Evolutionary conservation across 176 grass and related monocot species (phyloP), one percentile per base, ranked within the genome.

Genomic region (Elymus sibiricus): DNA sequence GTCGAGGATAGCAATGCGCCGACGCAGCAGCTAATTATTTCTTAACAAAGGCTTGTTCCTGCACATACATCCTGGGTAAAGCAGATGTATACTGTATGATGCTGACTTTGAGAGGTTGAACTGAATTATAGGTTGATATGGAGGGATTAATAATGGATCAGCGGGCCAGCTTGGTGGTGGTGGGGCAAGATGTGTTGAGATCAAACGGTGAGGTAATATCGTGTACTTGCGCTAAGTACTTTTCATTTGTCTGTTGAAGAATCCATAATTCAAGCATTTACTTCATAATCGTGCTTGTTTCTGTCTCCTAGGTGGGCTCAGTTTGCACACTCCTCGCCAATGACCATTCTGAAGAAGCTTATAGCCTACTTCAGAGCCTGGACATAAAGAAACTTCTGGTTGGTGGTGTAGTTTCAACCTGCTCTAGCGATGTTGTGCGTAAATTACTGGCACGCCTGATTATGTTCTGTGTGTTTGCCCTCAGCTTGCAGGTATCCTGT

Each of bases 341-440:
- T 81, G 81, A 58, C 72, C 88, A 90, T 34, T 84, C 69, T 29
- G 90, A 95, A 73, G 93, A 95, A 72, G 74, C 79, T 24, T 92
- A 86, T 81, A 82, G 60, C 58, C 79, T 88, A 46, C 90, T 92
- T 90, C 74, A 92, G 76, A 87, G 76, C 47, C 55, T 79, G 67
- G 85, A 84, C 69, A 81, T 92, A 78, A 95, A 95, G 76, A 92
- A 88, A 73, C 88, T 95, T 86, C 80, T 95, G 90, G 90, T 95
- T 69, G 42, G 84, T 82, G 40, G 84, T 82, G 49, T 14, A 82
- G 73, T 87, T 88, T 46, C 11, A 47, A 84, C 43, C 55, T 74
- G 70, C 71, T 53, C 6, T 46, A 43, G 67, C 1, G 0, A 66
- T 5, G 4, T 71, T 5, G 0, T 80, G 68, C 22, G 0, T 32